These are phyloP conservation scores for Pascua sp. DNA, from an alignment of 1,284 basidiomycete species.

Conservation along the genomic window DNA sequence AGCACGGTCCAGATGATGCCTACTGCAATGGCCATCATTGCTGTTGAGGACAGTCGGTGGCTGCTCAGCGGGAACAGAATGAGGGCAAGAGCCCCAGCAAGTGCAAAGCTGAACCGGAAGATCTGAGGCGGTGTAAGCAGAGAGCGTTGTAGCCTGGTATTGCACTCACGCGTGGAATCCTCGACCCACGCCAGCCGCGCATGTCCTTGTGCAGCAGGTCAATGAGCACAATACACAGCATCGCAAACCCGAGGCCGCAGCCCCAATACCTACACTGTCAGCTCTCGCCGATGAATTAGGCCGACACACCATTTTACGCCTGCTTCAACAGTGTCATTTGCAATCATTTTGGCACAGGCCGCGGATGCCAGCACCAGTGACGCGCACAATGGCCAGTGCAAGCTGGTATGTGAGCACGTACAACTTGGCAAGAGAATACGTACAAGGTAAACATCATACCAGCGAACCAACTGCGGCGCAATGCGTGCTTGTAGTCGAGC, in stretches of 20 bases:
- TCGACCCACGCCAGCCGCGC: slow-evolving; percentile 12
- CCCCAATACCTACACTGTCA: slow-evolving; percentile 41
- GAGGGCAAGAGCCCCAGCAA: slow-evolving; percentile 21
- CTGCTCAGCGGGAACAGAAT: slow-evolving; percentile 27
- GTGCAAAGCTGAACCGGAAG: slow-evolving; percentile 17
- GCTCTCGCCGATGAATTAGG: too few species aligned
- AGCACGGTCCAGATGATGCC: slow-evolving; percentile 27
- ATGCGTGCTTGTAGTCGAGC: slow-evolving; percentile 42
- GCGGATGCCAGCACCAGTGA: slow-evolving; percentile 47
- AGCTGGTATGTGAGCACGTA: slow-evolving; percentile 9
- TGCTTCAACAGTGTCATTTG: not conserved
- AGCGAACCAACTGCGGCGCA: slow-evolving; percentile 46
- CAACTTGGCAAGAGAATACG: too few species aligned
- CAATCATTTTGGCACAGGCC: slow-evolving; percentile 35
- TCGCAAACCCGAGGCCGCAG: slow-evolving; percentile 42
- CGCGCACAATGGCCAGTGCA: slow-evolving; percentile 49
- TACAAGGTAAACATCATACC: slow-evolving; percentile 41
- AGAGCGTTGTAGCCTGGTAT: too few species aligned
- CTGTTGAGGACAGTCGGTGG: slow-evolving; percentile 15
- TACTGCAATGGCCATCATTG: slow-evolving; percentile 23
- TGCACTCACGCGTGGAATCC: slow-evolving; percentile 27
- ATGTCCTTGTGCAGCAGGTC: slow-evolving; percentile 41
- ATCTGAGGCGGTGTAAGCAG: not conserved
- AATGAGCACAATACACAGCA: slow-evolving; percentile 43
- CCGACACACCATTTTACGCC: slow-evolving; percentile 4